Evolutionary conservation across 176 grass and related monocot species (phyloP), one percentile per base, ranked within the genome.

Genomic region (Canna indica): DNA sequence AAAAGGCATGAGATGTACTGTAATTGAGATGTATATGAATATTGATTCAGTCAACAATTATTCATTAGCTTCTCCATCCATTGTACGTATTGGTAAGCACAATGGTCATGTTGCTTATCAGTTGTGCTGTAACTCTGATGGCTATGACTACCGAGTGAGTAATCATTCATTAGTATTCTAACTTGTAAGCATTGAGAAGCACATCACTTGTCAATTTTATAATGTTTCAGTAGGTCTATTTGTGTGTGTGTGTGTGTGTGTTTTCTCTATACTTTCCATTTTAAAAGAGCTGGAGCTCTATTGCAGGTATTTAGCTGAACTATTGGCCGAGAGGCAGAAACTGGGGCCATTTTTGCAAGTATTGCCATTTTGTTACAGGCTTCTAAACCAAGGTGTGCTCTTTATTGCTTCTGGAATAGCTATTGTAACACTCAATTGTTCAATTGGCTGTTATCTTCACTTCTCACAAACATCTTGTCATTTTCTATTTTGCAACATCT

Each of bases 301-400:
- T 39, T 26, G 70, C 78, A 99, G 94, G 85, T 99, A 90, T 90
- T 76, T 99, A 75, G 82, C 90, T 68, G 94, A 93, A 76, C 71
- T 99, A 73, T 82, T 99, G 56, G 90, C 90, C 26, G 94, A 99
- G 87, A 99, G 90, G 80, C 90, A 99, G 70, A 99, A 99, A 77
- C 72, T 99, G 78, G 90, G 77, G 42, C 94, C 94, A 80, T 99
- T 99, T 59, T 70, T 94, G 57, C 86, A 93, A 93, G 90, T 99
- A 68, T 87, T 99, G 75, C 94, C 94, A 53, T 90, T 88, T 84
- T 99, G 86, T 68, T 87, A 69, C 73, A 88, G 86, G 39, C 94
- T 99, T 72, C 80, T 99, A 64, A 94, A 94, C 73, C 87, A 94
- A 99, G 90, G 95, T 99, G 70, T 47, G 64, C 20, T 52, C 10